Evolutionary conservation across 2,329 filamentous ascomycete species (phyloP).

Genomic region (Pestalotiopsis sp.): DNA sequence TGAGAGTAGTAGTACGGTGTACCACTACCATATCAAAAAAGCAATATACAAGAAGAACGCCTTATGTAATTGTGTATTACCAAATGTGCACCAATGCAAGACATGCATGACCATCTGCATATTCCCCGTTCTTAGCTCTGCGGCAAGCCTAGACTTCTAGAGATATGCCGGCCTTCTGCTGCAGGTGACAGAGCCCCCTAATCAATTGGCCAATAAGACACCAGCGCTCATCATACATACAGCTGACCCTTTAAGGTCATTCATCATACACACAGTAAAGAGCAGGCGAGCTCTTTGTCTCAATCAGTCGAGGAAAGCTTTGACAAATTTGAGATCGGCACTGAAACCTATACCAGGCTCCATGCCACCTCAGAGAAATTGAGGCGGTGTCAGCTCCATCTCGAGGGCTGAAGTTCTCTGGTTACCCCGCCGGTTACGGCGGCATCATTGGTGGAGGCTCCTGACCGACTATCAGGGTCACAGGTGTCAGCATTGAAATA

Average conservation of each 20-base stretch:
- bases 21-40: too few relatives aligned
- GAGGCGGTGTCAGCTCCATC: slow-evolving; percentile 1
- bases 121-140: too few relatives aligned
- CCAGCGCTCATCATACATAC: background rate
- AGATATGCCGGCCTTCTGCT: too few relatives aligned
- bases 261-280: background rate
- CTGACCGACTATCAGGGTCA: background rate
- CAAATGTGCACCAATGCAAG: too few relatives aligned
- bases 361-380: background rate
- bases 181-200: background rate
- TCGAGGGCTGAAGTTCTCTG: background rate
- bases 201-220: background rate
- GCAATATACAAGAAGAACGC: too few relatives aligned
- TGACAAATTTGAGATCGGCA: background rate
- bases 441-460: slow-evolving; percentile 7
- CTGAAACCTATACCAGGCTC: background rate
- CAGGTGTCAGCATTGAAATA: background rate
- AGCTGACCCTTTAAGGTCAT: background rate
- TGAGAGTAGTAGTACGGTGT: too few relatives aligned
- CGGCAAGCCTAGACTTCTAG: too few relatives aligned
- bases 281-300: background rate
- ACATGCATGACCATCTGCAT: too few relatives aligned
- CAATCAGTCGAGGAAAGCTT: background rate
- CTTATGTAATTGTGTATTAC: too few relatives aligned
- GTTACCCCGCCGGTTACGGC: slow-evolving; percentile 8